phyloP scores from a whole-genome alignment of 2,329 filamentous ascomycete species.

The Capronia coronata region DNA sequence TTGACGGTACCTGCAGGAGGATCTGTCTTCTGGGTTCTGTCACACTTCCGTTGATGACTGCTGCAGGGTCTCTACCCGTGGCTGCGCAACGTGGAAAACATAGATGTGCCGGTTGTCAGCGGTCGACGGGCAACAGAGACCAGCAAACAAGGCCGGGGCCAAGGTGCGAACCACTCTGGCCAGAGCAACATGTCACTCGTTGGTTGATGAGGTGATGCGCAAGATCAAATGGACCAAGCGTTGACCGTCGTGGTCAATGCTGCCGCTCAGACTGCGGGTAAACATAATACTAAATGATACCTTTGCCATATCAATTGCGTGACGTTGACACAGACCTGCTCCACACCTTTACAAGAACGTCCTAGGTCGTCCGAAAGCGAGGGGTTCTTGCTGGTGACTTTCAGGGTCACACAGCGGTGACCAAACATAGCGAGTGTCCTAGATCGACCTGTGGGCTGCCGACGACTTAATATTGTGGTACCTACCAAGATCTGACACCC shows the following conservation, averaged over 20 bases:
- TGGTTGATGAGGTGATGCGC: constrained; percentile 10
- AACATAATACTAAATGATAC: neutral
- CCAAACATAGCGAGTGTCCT: neutral
- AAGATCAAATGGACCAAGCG: constrained; percentile 9
- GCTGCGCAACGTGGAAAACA: constrained; percentile 6
- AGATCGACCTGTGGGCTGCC: neutral
- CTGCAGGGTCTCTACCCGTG: neutral
- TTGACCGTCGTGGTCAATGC: constrained; percentile 9
- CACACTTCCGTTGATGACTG: neutral
- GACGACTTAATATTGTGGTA: no score
- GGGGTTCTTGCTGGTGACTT: no score
- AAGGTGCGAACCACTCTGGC: neutral
- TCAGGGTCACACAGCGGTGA: neutral
- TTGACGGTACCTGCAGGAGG: neutral
- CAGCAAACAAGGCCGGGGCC: neutral
- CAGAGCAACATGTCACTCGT: constrained; percentile 4
- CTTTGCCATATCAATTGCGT: no score
- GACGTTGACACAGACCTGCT: no score
- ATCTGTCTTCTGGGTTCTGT: neutral
- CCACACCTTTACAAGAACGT: no score
- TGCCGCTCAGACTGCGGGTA: neutral
- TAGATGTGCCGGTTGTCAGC: neutral
- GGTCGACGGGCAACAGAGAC: constrained; percentile 1
- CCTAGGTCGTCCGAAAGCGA: no score
- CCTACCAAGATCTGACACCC: no score